Conservation (phyloP, 192 early-diverging fungal species). For the Cetraspora pellucida region DNA sequence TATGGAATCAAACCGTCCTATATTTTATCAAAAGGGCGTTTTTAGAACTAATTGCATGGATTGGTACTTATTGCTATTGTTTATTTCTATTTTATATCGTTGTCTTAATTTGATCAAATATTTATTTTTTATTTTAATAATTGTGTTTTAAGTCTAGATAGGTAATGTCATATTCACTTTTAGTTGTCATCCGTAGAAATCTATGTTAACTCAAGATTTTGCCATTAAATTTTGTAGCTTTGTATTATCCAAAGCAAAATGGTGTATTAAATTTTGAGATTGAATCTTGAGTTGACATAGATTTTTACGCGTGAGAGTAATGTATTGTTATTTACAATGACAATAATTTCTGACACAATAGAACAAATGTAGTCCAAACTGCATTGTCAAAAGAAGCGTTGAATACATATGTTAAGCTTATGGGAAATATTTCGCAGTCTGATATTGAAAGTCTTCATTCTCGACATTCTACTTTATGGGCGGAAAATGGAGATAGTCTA, state of each 20-base stretch:
- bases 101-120: too few relatives aligned
- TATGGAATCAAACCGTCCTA: constrained; percentile 53
- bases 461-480: constrained; percentile 71
- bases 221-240: too few relatives aligned
- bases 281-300: not conserved
- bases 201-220: too few relatives aligned
- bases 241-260: too few relatives aligned
- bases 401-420: constrained; percentile 46
- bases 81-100: constrained; percentile 1
- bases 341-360: constrained; percentile 21
- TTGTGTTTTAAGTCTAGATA: too few relatives aligned
- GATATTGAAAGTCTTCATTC: constrained; percentile 39
- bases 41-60: constrained; percentile 94
- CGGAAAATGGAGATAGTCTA: constrained; percentile 87
- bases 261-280: too few relatives aligned
- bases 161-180: too few relatives aligned
- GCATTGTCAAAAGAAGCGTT: constrained; percentile 62
- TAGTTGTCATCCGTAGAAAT: too few relatives aligned
- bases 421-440: constrained; percentile 32
- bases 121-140: too few relatives aligned
- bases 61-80: constrained; percentile 44
- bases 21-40: constrained; percentile 77
- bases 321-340: not conserved
- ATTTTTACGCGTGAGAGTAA: not conserved
- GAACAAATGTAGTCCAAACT: constrained; percentile 93